Base-by-base conservation (phyloP, 2,329 filamentous ascomycete genomes). In the Botrytis hyacinthi region DNA sequence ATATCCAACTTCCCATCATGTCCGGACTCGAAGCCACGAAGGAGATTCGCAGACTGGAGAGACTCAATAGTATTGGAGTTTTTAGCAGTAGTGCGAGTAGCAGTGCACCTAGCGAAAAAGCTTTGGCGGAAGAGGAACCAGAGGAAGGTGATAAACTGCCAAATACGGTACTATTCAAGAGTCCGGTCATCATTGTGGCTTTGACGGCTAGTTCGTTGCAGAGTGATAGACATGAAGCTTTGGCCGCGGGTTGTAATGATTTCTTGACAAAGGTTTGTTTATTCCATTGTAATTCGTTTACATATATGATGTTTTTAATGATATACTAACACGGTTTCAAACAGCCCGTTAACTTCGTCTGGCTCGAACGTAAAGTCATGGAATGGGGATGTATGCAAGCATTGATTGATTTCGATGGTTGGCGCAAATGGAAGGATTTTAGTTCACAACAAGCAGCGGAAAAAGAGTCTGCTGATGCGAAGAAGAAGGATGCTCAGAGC, bases 331-430 rank as follows among this genome's bases (percentile, higher is more conserved):
- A 37, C 42, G 18, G 16, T 20, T 3, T n/a, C 51, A 46, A 40
- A 67, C 66, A 97, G 93, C 96, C 96, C 32, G 95, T 99, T 78
- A 97, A 97, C 82, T 98, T 98, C 81, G 92, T 97, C 74, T 99
- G 95, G 95, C 89, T 99, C 40, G 94, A 98, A 82, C 90, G 95
- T 73, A 99, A 99, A 83, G 95, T 98, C 78, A 98, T 97, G 84
- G 96, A 99, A 86, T 99, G 96, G 96, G 96, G 96, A 73, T 98
- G 96, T 85, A 99, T 99, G 96, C 96, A 98, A 85, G 96, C 96
- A 16, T 87, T 99, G 37, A 98, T 99, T 80, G 96, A 99, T 84
- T 98, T 96, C 81, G 95, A 98, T 81, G 96, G 96, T 75, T 99
- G 96, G 96, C 90, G 95, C 72, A 94, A 94, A 82, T 99, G 96